Evolutionary conservation across 176 grass and related monocot species (phyloP).

Genomic region (Cocos nucifera): DNA sequence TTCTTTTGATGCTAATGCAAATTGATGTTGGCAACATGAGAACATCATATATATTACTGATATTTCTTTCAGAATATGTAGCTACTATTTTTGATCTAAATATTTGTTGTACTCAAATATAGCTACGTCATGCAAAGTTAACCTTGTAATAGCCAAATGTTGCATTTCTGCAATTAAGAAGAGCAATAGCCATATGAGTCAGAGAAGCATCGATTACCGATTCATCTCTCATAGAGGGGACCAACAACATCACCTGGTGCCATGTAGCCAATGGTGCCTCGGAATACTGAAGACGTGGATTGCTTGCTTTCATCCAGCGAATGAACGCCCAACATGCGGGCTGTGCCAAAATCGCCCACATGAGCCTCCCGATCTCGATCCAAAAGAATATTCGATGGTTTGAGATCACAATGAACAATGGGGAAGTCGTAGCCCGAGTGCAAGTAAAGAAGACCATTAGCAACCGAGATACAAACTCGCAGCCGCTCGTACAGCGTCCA

Average conservation of each 20-base stretch:
- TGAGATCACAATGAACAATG: slow-evolving; percentile 85
- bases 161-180: no score
- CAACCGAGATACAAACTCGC: slow-evolving; percentile 51
- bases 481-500: slow-evolving; percentile 48
- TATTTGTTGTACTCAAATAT: no score
- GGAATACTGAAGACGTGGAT: slow-evolving; percentile 62
- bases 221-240: neutral
- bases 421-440: slow-evolving; percentile 71
- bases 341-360: slow-evolving; percentile 77
- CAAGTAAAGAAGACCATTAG: slow-evolving; percentile 70
- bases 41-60: no score
- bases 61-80: no score
- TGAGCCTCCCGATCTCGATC: slow-evolving; percentile 60
- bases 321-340: slow-evolving; percentile 59
- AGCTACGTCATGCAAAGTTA: no score
- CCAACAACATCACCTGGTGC: slow-evolving; percentile 51
- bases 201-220: no score
- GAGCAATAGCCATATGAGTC: no score
- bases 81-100: no score
- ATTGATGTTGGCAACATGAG: no score
- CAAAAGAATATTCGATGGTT: slow-evolving; percentile 80
- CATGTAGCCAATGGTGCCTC: slow-evolving; percentile 86
- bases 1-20: no score
- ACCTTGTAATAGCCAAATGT: no score
- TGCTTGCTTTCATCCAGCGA: slow-evolving; percentile 28